Base-by-base conservation (phyloP, 345 rosid genomes). In the Salix udensis region DNA sequence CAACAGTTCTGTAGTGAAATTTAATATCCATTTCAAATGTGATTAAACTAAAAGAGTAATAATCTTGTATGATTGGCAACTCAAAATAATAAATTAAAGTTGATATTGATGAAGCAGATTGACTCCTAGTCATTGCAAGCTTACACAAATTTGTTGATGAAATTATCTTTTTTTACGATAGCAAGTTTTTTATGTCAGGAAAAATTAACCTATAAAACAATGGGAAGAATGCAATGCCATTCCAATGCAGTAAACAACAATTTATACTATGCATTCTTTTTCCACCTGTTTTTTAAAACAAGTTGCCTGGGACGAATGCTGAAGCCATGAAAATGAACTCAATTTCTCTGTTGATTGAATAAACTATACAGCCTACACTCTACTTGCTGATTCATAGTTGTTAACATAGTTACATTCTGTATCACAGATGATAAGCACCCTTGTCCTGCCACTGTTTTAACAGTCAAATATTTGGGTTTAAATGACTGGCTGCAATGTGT, bases 1-100 rank as follows among this genome's bases (percentile, higher is more conserved):
- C 99, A 37, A 86, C 88, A 48, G 98, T 96, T 55, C 98, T 88
- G 83, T 4, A 79, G 70, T 44, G 39, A 46, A 18, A 71, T 50
- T 70, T 76, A n/a, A 30, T 61, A 68, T 40, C n/a, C 72, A 40
- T 42, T 67, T 15, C 55, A 52, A 36, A 10, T 28, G 46, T 1
- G 42, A 13, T 73, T 58, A 34, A 26, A 40, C 26, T 28, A n/a
- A 40, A 42, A 28, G 62, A 0, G 13, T 55, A 55, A n/a, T 55
- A 55, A 55, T 55, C 28, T n/a, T 23, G 23, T 55, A 8, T 55
- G 13, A 9, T 3, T 9, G 26, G n/a, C 26, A 21, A 9, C 24
- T n/a, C 26, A 21, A 21, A 21, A 21, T 55, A 55, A 55, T 55
- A 55, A 21, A 55, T 55, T 21, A 8, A 55, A 55, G 26, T 7